Evolutionary conservation across 73 alveolate species (phyloP).

Genomic region (Breviolum minutum): DNA sequence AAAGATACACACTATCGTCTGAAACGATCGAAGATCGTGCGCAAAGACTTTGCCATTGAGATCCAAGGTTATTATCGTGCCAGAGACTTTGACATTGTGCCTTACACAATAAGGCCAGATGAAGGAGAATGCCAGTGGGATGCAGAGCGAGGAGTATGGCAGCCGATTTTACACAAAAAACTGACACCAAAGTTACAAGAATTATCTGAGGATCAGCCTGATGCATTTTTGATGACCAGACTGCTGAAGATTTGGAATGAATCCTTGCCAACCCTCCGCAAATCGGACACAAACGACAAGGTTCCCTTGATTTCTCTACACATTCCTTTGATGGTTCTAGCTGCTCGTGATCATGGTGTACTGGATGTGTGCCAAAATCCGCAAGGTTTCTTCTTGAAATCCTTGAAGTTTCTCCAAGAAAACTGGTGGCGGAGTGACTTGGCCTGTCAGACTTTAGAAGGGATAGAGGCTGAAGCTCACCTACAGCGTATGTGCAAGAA

Average conservation of each 20-base stretch:
- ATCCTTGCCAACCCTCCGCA: conserved; percentile 12
- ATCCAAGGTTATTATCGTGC: conserved; percentile 9
- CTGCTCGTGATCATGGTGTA: neutral
- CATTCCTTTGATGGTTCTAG: conserved; percentile 59
- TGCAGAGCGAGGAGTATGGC: conserved; percentile 31
- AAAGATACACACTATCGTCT: neutral
- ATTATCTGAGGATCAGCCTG: conserved; percentile 30
- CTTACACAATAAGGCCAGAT: conserved; percentile 27
- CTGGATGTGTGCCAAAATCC: neutral
- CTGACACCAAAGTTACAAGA: conserved; percentile 50
- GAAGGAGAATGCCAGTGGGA: conserved; percentile 52
- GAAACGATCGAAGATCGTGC: conserved; percentile 20
- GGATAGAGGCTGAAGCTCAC: conserved; percentile 25
- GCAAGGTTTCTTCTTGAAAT: conserved; percentile 35
- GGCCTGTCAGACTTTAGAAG: neutral
- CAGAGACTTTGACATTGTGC: conserved; percentile 49
- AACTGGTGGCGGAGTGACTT: conserved; percentile 41
- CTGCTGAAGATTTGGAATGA: conserved; percentile 56
- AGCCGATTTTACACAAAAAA: conserved; percentile 28
- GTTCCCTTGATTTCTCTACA: conserved; percentile 49
- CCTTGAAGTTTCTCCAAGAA: conserved; percentile 14
- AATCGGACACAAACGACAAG: neutral
- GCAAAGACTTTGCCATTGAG: conserved; percentile 59
- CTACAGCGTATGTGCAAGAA: conserved; percentile 39
- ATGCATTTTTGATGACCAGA: conserved; percentile 33